Base-by-base conservation (phyloP, 345 rosid genomes). In the Noccaea bulbosa region DNA sequence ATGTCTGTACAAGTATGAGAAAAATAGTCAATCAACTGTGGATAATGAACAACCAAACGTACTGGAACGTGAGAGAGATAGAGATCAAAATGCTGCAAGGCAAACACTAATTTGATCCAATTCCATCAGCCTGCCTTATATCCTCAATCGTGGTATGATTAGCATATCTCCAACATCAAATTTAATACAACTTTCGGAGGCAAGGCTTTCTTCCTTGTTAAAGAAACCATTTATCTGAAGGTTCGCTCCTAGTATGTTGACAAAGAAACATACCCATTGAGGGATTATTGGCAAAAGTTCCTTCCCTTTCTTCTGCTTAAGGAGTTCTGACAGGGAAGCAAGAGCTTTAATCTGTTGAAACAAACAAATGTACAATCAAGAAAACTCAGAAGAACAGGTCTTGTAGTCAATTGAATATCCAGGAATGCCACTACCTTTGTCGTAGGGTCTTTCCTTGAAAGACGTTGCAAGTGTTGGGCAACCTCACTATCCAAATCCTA, bases 401-500 rank as follows among this genome's bases (percentile, higher is more conserved):
- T 43, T 11, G 11, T 44, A 53, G 14, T 50, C 37, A 2, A 76
- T 50, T 45, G 44, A 37, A 71, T 52, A 51, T 3, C 1, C 48
- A 55, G 11, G 12, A 39, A 70, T 5, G 3, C 11, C 4, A 15
- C 15, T 69, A 89, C 98, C 97, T 93, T 93, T 65, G 98, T 93
- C 4, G 81, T 84, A 69, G 94, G 96, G 65, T 93, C 98, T 68
- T 93, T 93, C 83, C 98, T 83, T 1, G 86, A 81, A 44, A 93
- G 81, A 56, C 96, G 84, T 84, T 86, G 92, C 87, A 93, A 79
- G 81, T 90, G 97, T 51, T 80, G 92, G 4, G 83, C 82, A 58
- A 91, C 83, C 81, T 91, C 98, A 69, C 90, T 82, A 74, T 90
- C 98, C 56, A 85, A 49, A 73, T 86, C 92, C 97, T 93, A 81